Evolutionary conservation across 1,139 yeast species (phyloP).

Genomic region (Suhomyces bokatorum): DNA sequence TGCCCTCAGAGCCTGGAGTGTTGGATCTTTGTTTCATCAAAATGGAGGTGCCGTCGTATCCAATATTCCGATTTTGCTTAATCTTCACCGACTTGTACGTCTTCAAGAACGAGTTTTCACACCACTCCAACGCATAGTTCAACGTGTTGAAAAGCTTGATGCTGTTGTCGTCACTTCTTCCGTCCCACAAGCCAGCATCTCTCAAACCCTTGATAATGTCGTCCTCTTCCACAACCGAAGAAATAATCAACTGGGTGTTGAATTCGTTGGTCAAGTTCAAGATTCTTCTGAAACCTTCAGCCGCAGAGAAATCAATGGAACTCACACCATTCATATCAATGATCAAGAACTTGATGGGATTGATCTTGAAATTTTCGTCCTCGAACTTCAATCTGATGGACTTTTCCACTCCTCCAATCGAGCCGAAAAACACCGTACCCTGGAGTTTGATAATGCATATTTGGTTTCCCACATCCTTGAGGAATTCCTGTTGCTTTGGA

Average conservation of each 20-base stretch:
- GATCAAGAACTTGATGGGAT: conserved; percentile 75
- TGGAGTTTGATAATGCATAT: conserved; percentile 83
- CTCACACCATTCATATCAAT: conserved; percentile 83
- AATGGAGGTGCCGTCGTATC: conserved; percentile 13
- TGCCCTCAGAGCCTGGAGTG: conserved; percentile 11
- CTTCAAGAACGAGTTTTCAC: conserved; percentile 84
- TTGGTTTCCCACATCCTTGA: conserved; percentile 85
- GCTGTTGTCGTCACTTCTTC: conserved; percentile 34
- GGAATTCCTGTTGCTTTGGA: conserved; percentile 82
- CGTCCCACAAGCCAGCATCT: conserved; percentile 72
- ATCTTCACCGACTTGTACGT: conserved; percentile 51
- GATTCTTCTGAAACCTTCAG: conserved; percentile 90
- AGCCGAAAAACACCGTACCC: conserved; percentile 90
- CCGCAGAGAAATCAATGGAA: conserved; percentile 90
- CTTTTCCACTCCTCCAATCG: conserved; percentile 87
- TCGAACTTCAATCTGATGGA: conserved; percentile 69
- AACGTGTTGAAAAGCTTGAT: conserved; percentile 71
- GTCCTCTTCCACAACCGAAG: conserved; percentile 69
- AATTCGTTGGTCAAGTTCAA: conserved; percentile 73
- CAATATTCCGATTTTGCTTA: conserved; percentile 21
- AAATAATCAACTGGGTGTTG: conserved; percentile 69
- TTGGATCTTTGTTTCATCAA: conserved; percentile 15
- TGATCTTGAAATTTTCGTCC: conserved; percentile 47
- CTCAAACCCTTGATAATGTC: conserved; percentile 62
- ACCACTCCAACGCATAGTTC: conserved; percentile 92